Conservation (phyloP, 768 basidiomycete genomes). For the Punctularia strigosozonata region DNA sequence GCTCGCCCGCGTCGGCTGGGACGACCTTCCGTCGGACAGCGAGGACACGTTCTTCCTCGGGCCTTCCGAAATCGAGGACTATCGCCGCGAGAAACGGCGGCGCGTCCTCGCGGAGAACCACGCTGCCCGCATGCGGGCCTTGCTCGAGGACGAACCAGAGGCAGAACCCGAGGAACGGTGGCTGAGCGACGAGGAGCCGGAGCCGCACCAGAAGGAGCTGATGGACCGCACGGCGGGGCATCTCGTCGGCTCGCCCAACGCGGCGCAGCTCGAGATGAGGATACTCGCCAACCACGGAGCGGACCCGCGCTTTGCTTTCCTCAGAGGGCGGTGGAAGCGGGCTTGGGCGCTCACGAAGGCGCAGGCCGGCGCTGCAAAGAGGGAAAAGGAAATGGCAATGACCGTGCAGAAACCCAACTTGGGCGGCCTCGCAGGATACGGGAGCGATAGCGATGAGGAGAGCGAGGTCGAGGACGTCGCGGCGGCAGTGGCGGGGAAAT, state of each 20-base stretch:
- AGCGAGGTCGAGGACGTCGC: constrained; percentile 8
- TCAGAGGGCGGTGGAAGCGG: constrained; percentile 63
- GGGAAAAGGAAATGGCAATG: constrained; percentile 12
- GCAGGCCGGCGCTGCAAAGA: constrained; percentile 14
- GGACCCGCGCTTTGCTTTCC: constrained; percentile 71
- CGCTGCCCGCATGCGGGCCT: constrained; percentile 55
- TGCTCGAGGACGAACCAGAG: constrained; percentile 27
- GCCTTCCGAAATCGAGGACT: constrained; percentile 53
- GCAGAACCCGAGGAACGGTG: constrained; percentile 36
- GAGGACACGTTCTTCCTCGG: constrained; percentile 82
- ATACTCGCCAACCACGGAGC: constrained; percentile 79
- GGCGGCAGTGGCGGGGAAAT: not conserved
- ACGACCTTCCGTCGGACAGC: constrained; percentile 72
- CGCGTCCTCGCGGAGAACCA: constrained; percentile 44
- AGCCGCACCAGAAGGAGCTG: constrained; percentile 43
- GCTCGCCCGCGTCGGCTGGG: constrained; percentile 58
- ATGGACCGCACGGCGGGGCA: constrained; percentile 71
- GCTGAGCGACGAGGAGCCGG: constrained; percentile 70
- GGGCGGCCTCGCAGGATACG: constrained; percentile 50
- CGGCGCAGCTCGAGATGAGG: constrained; percentile 75
- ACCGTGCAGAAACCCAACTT: constrained; percentile 21
- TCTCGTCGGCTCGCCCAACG: constrained; percentile 58
- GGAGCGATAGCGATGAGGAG: constrained; percentile 15
- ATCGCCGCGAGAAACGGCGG: constrained; percentile 55
- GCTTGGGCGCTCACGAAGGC: constrained; percentile 51